A percentile compares a stretch with the other conserved stretches of the same genome.
Evolutionary conservation across 129 eudicot genomes (phyloP).

Genomic region (Mikania micrantha): DNA sequence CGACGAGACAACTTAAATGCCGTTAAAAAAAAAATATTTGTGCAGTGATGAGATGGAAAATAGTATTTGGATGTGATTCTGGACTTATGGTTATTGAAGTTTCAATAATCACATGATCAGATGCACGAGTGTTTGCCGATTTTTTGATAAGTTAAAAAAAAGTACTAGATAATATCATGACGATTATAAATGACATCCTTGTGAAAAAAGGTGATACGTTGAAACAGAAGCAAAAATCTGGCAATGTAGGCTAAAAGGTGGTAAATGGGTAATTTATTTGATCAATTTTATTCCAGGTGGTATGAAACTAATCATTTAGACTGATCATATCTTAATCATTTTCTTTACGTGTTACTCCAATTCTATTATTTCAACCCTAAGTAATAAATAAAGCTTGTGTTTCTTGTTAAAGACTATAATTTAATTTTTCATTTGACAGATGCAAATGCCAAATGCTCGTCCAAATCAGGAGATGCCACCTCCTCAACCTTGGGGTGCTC

Average conservation of each 20-base stretch:
- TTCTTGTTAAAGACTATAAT: background rate
- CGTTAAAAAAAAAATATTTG: too few species aligned
- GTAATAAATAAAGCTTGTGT: background rate
- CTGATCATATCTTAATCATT: too few species aligned
- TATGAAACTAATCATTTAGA: background rate
- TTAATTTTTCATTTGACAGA: slow-evolving; percentile 30
- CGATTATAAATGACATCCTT: background rate
- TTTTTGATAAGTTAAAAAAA: background rate
- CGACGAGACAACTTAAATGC: too few species aligned
- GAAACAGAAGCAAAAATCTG: background rate
- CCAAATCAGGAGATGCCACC: slow-evolving; percentile 65
- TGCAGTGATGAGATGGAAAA: background rate
- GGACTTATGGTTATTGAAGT: background rate
- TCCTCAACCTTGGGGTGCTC: slow-evolving; percentile 71
- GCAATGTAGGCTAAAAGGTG: background rate
- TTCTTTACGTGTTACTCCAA: background rate
- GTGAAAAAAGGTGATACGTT: background rate
- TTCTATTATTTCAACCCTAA: background rate
- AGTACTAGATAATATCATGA: background rate
- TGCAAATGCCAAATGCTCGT: slow-evolving; percentile 67
- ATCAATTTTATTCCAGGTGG: background rate
- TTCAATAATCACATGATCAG: background rate
- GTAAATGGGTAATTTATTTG: background rate
- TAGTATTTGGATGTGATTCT: background rate
- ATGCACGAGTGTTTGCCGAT: background rate